Percentiles rank a stretch among this genome's conserved stretches.
Evolutionary conservation across 164 flowering plant genomes (phyloP).

Genomic region (Euptelea pleiosperma): DNA sequence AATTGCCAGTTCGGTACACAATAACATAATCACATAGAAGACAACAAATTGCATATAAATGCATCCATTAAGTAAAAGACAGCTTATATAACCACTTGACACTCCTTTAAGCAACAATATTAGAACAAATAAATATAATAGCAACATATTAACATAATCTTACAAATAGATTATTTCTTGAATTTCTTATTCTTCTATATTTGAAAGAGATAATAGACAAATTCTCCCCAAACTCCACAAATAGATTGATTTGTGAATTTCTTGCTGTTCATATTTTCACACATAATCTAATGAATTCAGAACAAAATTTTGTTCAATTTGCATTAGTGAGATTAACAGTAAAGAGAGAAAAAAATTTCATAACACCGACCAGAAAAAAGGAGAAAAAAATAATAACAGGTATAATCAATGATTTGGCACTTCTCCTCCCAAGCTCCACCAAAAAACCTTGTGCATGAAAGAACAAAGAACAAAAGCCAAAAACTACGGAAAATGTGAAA

Average conservation of each 20-base stretch:
- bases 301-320: too few relatives aligned
- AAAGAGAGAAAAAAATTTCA: not conserved
- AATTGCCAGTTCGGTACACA: not conserved
- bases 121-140: too few relatives aligned
- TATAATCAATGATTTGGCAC: not conserved
- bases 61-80: not conserved
- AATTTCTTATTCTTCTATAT: not conserved
- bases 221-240: too few relatives aligned
- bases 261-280: too few relatives aligned
- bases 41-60: too few relatives aligned
- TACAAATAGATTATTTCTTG: not conserved
- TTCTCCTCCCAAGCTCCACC: slow-evolving; percentile 15
- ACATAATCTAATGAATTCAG: too few relatives aligned
- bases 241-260: too few relatives aligned
- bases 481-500: too few relatives aligned
- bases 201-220: not conserved
- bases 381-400: not conserved
- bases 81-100: not conserved
- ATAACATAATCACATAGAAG: not conserved
- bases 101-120: not conserved
- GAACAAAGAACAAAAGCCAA: too few relatives aligned
- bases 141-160: too few relatives aligned
- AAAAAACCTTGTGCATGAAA: slow-evolving; percentile 10
- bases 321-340: not conserved
- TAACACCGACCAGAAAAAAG: too few relatives aligned